Evolutionary conservation across 495 filamentous ascomycete genomes (phyloP), one percentile per base, ranked within the genome.

Genomic region (Hyaloscypha hepaticicola): DNA sequence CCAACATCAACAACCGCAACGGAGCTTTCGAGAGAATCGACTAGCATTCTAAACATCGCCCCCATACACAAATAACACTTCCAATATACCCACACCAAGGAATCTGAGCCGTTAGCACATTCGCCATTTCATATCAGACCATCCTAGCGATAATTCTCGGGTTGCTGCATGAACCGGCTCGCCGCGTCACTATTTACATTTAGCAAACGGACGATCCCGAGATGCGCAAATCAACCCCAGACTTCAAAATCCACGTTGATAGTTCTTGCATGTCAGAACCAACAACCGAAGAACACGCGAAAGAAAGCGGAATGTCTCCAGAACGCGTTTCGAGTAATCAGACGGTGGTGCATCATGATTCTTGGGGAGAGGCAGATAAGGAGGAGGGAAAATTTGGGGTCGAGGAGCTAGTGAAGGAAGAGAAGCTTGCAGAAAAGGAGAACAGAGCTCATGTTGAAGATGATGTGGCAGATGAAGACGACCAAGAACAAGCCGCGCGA

Each of bases 181-280:
- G 24, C 58, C 31, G 29, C 57, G 11, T 48, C 19, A 27, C 28
- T 58, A 61, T 65, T 60, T 65, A 63, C 63, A 29, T 41, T 45
- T 34, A 25, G 24, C 24, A 21, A 27, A 21, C 31, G 19, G n/a
- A 1, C 24, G 27, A 57, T 52, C 28, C 51, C 45, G 28, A 55
- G 57, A 73, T 74, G 67, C 56, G 67, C 67, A 70, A 68, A 60
- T 55, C 69, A 53, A 67, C 70, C 24, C 59, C 70, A 62, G 73
- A 79, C 45, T 79, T 80, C 51, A 68, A 78, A 12, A 79, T 78
- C 59, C 75, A 76, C 73, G 74, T 79, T 60, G 76, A 80, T 67
- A 61, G 69, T 6, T 79, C 76, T 31, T 79, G 76, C 58, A 65
- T 76, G 52, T 75, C 66, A 61, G 72, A 72, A 5, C 72, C 73